phyloP scores from a whole-genome alignment of 2,329 filamentous ascomycete genomes.

The Myriosclerotinia scirpicola region DNA sequence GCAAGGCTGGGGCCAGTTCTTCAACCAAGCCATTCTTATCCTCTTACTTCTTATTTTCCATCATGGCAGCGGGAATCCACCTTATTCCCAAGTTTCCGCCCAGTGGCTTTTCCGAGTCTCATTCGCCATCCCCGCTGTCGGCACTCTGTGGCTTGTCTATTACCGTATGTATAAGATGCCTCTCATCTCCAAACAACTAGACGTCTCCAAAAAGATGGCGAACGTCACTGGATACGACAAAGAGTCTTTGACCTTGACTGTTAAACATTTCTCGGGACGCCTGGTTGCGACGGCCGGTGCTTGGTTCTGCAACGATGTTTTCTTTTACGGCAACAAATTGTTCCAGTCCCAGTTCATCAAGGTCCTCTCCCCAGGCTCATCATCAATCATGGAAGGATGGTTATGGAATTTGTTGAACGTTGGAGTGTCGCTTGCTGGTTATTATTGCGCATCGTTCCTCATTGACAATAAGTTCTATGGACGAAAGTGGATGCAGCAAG shows the following conservation, averaged over 20 bases:
- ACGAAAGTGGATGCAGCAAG: constrained; percentile 92
- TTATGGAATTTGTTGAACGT: constrained; percentile 92
- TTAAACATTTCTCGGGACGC: constrained; percentile 81
- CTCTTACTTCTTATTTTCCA: constrained; percentile 86
- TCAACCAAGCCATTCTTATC: constrained; percentile 90
- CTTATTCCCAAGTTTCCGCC: constrained; percentile 73
- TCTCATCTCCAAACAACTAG: constrained; percentile 78
- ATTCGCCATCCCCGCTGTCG: constrained; percentile 86
- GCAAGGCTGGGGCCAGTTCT: constrained; percentile 97
- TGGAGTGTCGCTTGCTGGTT: constrained; percentile 79
- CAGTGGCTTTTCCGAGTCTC: constrained; percentile 93
- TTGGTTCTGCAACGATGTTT: constrained; percentile 97
- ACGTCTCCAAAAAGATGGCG: constrained; percentile 78
- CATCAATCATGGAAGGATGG: constrained; percentile 76
- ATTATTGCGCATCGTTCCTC: constrained; percentile 68
- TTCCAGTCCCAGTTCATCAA: constrained; percentile 90
- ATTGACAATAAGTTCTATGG: constrained; percentile 70
- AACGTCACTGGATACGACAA: constrained; percentile 91
- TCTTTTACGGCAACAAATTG: constrained; percentile 99
- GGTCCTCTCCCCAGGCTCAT: constrained; percentile 68
- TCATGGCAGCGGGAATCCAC: constrained; percentile 56
- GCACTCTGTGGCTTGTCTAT: constrained; percentile 93
- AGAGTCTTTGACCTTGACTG: constrained; percentile 75
- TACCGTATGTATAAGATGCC: constrained; percentile 96
- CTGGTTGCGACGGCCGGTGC: constrained; percentile 81